phyloP scores from a whole-genome alignment of 495 filamentous ascomycete species.

The Penicillium simplicissimum region DNA sequence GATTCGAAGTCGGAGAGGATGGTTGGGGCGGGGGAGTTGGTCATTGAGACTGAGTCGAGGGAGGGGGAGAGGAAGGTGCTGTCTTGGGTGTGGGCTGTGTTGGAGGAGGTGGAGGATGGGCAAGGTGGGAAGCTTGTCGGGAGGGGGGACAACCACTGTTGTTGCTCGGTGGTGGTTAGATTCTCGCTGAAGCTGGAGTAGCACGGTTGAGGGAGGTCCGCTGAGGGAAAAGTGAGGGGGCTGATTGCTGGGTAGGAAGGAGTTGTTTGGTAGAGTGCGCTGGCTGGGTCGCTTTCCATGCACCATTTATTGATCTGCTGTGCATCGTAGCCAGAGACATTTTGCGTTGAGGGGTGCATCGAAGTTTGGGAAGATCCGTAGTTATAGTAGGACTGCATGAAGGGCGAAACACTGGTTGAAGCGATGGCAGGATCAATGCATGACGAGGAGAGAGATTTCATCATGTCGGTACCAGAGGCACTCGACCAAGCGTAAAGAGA shows the following conservation, averaged over 20 bases:
- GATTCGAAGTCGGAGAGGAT: slow-evolving; percentile 23
- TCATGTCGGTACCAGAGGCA: slow-evolving; percentile 21
- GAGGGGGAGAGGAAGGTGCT: slow-evolving; percentile 21
- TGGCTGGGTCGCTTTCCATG: slow-evolving; percentile 20
- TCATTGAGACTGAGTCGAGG: slow-evolving; percentile 15
- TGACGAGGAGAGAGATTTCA: slow-evolving; percentile 10
- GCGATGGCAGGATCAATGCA: slow-evolving; percentile 9
- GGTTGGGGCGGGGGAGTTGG: slow-evolving; percentile 24
- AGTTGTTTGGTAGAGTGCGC: slow-evolving; percentile 14
- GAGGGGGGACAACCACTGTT: slow-evolving; percentile 18
- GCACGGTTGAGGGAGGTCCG: slow-evolving; percentile 13
- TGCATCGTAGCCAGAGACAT: slow-evolving; percentile 17
- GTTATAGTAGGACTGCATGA: slow-evolving; percentile 24
- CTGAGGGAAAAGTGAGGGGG: slow-evolving; percentile 12
- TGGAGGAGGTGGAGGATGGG: slow-evolving; percentile 8
- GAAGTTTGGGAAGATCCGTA: slow-evolving; percentile 4
- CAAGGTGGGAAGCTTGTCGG: slow-evolving; percentile 1
- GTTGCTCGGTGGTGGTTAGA: slow-evolving; percentile 10
- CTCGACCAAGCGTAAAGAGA: slow-evolving; percentile 30
- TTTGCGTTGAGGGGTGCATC: not conserved
- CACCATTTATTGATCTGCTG: slow-evolving; percentile 30
- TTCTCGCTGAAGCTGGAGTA: slow-evolving; percentile 15
- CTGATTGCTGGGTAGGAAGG: slow-evolving; percentile 11
- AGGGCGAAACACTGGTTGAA: slow-evolving; percentile 17
- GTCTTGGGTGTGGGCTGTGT: slow-evolving; percentile 7